These are phyloP conservation scores for Penicillium sp. DNA, from an alignment of 2,329 filamentous ascomycete genomes.

Conservation along the genomic window DNA sequence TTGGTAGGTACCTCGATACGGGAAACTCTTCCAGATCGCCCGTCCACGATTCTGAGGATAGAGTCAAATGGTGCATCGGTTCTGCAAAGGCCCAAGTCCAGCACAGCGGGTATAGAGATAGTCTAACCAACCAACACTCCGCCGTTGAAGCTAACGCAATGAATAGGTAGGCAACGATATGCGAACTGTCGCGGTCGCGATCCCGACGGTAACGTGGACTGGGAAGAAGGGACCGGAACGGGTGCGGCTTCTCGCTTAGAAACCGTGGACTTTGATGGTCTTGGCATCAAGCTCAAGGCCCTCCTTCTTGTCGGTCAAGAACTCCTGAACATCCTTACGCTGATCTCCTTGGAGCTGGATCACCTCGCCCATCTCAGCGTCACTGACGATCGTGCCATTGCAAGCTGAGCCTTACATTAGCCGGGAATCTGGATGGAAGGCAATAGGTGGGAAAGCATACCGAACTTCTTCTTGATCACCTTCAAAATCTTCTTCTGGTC, in stretches of 20 bases:
- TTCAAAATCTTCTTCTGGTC: slow-evolving; percentile 99
- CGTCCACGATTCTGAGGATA: slow-evolving; percentile 27
- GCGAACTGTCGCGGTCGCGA: slow-evolving; percentile 38
- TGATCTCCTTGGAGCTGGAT: slow-evolving; percentile 99
- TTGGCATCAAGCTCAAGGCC: slow-evolving; percentile 92
- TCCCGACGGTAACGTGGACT: slow-evolving; percentile 43
- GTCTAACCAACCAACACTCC: slow-evolving; percentile 25
- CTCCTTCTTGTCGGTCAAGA: slow-evolving; percentile 94
- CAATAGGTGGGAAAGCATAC: slow-evolving; percentile 54
- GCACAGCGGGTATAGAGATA: slow-evolving; percentile 34
- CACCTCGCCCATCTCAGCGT: slow-evolving; percentile 97
- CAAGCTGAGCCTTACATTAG: slow-evolving; percentile 66
- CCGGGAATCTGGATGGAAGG: background rate
- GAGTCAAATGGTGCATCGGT: slow-evolving; percentile 34
- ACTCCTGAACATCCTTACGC: slow-evolving; percentile 98
- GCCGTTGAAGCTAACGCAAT: slow-evolving; percentile 25
- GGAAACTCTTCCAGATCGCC: slow-evolving; percentile 26
- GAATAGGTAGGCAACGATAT: slow-evolving; percentile 32
- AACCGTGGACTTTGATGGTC: slow-evolving; percentile 81
- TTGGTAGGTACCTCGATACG: slow-evolving; percentile 18
- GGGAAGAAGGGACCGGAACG: slow-evolving; percentile 50
- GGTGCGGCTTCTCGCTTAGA: slow-evolving; percentile 52
- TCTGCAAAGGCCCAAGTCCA: slow-evolving; percentile 40
- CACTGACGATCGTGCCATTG: slow-evolving; percentile 99
- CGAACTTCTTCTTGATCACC: slow-evolving; percentile 99